A percentile compares a stretch with the other conserved stretches of the same genome.
phyloP scores from a whole-genome alignment of 2,329 filamentous ascomycete species.

The Zopfia rhizophila region DNA sequence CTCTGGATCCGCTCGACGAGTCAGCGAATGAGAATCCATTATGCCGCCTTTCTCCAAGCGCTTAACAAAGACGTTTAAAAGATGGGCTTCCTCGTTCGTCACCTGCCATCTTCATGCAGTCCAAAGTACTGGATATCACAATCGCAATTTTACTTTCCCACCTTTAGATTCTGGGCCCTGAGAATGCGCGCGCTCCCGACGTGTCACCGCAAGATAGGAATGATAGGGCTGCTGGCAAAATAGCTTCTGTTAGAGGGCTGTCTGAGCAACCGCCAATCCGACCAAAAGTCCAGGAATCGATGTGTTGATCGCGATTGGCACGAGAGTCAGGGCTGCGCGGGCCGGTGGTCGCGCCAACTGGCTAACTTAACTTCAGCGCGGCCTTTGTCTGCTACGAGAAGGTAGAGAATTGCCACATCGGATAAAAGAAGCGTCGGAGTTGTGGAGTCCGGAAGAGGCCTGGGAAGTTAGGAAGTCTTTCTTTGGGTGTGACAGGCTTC shows the following conservation, averaged over 20 bases:
- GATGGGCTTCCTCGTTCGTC: slow-evolving; percentile 30
- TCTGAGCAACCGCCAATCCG: slow-evolving; percentile 26
- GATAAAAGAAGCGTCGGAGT: slow-evolving; percentile 13
- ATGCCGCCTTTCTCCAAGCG: slow-evolving; percentile 42
- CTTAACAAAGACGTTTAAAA: slow-evolving; percentile 31
- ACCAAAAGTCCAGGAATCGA: slow-evolving; percentile 7
- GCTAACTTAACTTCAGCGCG: slow-evolving; percentile 18
- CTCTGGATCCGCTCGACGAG: slow-evolving; percentile 26
- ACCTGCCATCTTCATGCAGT: slow-evolving; percentile 43
- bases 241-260: slow-evolving; percentile 9
- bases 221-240: slow-evolving; percentile 10
- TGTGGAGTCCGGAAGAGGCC: slow-evolving; percentile 10
- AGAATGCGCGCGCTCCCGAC: slow-evolving; percentile 24
- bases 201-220: slow-evolving; percentile 10
- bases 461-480: slow-evolving; percentile 5
- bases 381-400: slow-evolving; percentile 5
- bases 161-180: slow-evolving; percentile 14
- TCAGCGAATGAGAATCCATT: slow-evolving; percentile 39
- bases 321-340: slow-evolving; percentile 14
- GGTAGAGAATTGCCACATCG: slow-evolving; percentile 11
- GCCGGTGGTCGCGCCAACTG: slow-evolving; percentile 23
- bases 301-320: slow-evolving; percentile 23
- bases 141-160: slow-evolving; percentile 27
- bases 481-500: slow-evolving; percentile 26
- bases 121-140: slow-evolving; percentile 36